Conservation (phyloP, 2,329 filamentous ascomycete genomes). For the Penicillium concentricum region DNA sequence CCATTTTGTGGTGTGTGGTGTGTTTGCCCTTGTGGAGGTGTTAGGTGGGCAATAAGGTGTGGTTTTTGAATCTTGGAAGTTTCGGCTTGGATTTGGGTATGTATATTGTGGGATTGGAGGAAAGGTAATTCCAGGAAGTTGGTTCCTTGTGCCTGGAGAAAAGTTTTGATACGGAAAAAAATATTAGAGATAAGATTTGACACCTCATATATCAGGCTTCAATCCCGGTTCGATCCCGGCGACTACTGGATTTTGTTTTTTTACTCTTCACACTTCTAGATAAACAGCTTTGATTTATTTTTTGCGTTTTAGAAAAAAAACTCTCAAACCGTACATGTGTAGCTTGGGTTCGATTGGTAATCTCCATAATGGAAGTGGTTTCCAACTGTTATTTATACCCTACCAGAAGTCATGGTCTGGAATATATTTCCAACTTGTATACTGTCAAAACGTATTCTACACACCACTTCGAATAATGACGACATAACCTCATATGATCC, state of each 20-base stretch:
- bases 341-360: neutral
- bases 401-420: too few relatives aligned
- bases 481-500: neutral
- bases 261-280: neutral
- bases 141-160: neutral
- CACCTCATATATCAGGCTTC: neutral
- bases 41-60: neutral
- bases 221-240: constrained; percentile 24
- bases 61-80: neutral
- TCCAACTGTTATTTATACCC: neutral
- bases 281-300: neutral
- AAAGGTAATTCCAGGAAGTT: neutral
- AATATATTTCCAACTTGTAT: neutral
- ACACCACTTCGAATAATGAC: neutral
- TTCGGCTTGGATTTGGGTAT: neutral
- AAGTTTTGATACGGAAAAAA: constrained; percentile 9
- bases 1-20: constrained; percentile 55
- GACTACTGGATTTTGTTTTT: constrained; percentile 14
- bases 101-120: neutral
- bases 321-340: neutral
- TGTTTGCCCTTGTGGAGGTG: neutral
- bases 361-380: neutral
- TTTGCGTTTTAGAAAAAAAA: neutral
- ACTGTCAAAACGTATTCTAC: neutral
- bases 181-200: constrained; percentile 4